These are phyloP conservation scores for Gossypium longicalyx DNA, from an alignment of 345 rosid species.

Conservation along the genomic window DNA sequence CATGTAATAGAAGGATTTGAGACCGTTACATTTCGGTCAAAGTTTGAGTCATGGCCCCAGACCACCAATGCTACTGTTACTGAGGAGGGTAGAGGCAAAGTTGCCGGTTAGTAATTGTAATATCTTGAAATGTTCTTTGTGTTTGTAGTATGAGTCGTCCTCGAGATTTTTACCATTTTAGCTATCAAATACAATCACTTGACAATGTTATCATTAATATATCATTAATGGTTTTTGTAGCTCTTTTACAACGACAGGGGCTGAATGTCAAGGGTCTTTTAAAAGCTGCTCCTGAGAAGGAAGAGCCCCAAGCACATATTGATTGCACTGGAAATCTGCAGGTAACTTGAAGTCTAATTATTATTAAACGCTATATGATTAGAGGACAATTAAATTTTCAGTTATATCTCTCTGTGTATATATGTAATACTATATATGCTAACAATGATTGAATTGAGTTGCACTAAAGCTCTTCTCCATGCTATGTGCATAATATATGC, in stretches of 20 bases:
- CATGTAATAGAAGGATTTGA: constrained; percentile 96
- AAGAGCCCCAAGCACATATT: constrained; percentile 79
- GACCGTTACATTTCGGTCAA: constrained; percentile 81
- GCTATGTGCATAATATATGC: neutral
- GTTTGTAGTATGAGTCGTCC: constrained; percentile 11
- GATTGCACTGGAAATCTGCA: constrained; percentile 93
- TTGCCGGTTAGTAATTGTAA: constrained; percentile 63
- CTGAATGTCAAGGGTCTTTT: constrained; percentile 82
- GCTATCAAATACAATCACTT: neutral
- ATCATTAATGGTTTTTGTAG: constrained; percentile 33
- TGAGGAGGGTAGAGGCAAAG: constrained; percentile 98
- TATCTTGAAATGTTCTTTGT: constrained; percentile 7
- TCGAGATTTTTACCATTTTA: neutral
- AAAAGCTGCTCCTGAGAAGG: constrained; percentile 73
- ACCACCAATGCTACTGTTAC: constrained; percentile 57
- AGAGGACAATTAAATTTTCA: neutral
- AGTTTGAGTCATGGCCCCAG: constrained; percentile 90
- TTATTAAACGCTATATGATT: neutral
- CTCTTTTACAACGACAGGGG: constrained; percentile 89
- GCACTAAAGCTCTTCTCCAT: neutral
- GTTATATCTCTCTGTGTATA: neutral
- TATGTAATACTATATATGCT: neutral
- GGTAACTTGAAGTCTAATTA: constrained; percentile 33
- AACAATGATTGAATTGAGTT: neutral
- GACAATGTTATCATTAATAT: neutral